phyloP scores from a whole-genome alignment of 75 land plant genomes.

The Selaginella tamariscina region DNA sequence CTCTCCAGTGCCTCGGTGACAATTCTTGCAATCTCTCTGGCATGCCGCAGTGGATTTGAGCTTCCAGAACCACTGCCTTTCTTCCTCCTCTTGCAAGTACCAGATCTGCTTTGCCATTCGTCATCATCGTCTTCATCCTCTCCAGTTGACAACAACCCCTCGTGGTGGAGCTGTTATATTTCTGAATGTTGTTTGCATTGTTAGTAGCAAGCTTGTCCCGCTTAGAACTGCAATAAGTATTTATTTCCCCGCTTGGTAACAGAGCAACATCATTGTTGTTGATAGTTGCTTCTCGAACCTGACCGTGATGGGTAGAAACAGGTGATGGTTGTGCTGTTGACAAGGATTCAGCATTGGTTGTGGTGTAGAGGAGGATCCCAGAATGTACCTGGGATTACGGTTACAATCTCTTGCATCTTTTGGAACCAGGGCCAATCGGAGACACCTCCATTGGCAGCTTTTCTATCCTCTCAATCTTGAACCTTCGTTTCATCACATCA shows the following conservation, averaged over 20 bases:
- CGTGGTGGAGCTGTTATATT: too few species aligned
- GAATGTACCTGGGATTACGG: not conserved
- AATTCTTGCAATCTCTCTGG: conserved; percentile 1
- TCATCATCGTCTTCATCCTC: not conserved
- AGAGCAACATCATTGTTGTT: too few species aligned
- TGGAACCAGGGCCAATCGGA: not conserved
- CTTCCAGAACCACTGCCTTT: not conserved
- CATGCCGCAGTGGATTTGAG: not conserved
- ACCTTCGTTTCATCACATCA: not conserved
- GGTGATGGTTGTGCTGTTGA: not conserved
- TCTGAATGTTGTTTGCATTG: too few species aligned
- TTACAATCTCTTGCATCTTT: not conserved
- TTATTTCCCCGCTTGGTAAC: too few species aligned
- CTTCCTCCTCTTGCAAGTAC: not conserved
- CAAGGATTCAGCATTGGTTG: not conserved
- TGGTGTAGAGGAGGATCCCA: not conserved
- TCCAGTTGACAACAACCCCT: not conserved
- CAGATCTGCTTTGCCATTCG: not conserved
- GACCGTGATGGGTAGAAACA: not conserved
- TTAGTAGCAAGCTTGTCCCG: not conserved
- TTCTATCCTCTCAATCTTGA: conserved; percentile 2
- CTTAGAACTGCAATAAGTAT: too few species aligned
- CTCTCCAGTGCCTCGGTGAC: conserved; percentile 2
- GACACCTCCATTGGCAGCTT: not conserved
- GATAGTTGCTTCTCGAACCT: not conserved